These are phyloP conservation scores for Pythium apleroticum DNA, from an alignment of 352 stramenopile species.

Conservation along the genomic window DNA sequence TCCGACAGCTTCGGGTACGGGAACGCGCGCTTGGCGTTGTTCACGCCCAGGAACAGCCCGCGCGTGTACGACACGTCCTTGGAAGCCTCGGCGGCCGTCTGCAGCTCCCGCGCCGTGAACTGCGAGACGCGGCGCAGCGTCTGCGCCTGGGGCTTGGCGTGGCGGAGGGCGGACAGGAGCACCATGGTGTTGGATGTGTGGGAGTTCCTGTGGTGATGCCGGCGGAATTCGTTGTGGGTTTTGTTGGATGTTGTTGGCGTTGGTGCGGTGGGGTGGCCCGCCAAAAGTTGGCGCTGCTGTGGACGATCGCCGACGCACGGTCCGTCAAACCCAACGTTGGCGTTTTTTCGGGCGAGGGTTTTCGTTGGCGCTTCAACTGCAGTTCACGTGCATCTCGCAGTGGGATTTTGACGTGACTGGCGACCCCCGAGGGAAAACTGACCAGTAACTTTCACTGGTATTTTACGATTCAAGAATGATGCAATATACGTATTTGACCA, in stretches of 20 bases:
- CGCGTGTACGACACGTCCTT: constrained; percentile 77
- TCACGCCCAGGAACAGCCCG: constrained; percentile 80
- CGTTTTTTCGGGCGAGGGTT: neutral
- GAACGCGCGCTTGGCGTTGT: constrained; percentile 75
- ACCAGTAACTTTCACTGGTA: neutral
- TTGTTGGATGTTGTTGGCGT: neutral
- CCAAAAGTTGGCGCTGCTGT: constrained; percentile 3
- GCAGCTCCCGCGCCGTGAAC: constrained; percentile 38
- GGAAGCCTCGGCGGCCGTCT: constrained; percentile 69
- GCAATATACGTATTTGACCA: neutral
- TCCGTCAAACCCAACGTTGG: constrained; percentile 5
- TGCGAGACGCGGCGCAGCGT: constrained; percentile 19
- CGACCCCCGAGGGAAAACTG: constrained; percentile 1
- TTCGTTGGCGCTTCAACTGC: constrained; percentile 6
- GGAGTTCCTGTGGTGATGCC: neutral
- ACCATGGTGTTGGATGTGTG: constrained; percentile 31
- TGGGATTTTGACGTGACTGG: constrained; percentile 5
- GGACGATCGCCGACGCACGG: constrained; percentile 1
- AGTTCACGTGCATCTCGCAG: neutral
- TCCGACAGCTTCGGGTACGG: constrained; percentile 75
- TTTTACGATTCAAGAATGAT: neutral
- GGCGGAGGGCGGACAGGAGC: constrained; percentile 48
- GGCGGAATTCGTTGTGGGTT: neutral
- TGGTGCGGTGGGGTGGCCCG: neutral
- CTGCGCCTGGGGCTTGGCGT: constrained; percentile 17